Evolutionary conservation across 2,329 filamentous ascomycete species (phyloP).

Genomic region (Trichoderma lentiforme): DNA sequence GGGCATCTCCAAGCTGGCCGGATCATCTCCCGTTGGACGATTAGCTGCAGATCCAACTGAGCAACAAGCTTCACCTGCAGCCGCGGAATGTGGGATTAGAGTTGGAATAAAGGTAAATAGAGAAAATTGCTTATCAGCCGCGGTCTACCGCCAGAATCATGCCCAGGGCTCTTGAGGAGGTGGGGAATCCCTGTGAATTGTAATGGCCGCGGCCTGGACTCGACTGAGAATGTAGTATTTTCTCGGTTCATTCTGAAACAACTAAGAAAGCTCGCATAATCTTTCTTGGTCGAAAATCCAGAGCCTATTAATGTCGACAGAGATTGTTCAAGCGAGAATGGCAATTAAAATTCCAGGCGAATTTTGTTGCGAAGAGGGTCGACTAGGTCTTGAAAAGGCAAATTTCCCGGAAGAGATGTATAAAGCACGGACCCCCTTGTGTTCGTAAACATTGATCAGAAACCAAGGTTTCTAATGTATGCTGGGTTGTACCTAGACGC

Average conservation of each 20-base stretch:
- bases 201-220: neutral
- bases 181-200: neutral
- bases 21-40: conserved; percentile 10
- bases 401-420: neutral
- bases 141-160: neutral
- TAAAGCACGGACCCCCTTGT: neutral
- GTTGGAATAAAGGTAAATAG: neutral
- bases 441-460: neutral
- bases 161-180: neutral
- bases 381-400: neutral
- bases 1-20: conserved; percentile 3
- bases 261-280: neutral
- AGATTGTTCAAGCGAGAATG: neutral
- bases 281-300: neutral
- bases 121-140: neutral
- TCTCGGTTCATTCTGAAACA: neutral
- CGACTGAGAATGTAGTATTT: neutral
- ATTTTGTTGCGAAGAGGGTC: neutral
- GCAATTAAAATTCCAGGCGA: neutral
- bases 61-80: neutral
- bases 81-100: neutral
- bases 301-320: neutral
- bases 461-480: neutral
- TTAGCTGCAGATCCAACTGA: conserved; percentile 3
- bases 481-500: neutral